Percentiles rank a stretch among this genome's conserved stretches.
Conservation (phyloP, 164 flowering plant species). For the Buxus sempervirens region DNA sequence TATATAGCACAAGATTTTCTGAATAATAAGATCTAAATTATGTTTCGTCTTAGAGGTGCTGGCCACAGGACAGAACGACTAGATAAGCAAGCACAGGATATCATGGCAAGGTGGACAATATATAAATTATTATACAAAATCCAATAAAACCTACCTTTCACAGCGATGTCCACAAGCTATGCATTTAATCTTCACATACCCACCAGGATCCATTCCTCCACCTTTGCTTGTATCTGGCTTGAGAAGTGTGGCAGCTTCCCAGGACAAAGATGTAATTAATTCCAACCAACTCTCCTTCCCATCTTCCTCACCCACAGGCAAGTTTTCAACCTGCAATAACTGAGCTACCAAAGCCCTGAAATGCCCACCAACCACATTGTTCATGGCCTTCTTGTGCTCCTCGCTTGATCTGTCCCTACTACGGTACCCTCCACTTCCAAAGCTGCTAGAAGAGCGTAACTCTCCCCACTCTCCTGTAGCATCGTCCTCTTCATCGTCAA, state of each 20-base stretch:
- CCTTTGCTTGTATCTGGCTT: constrained; percentile 95
- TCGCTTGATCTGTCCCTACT: constrained; percentile 67
- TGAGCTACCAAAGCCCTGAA: constrained; percentile 95
- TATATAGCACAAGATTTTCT: neutral
- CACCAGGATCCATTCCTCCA: constrained; percentile 99
- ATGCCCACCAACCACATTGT: constrained; percentile 91
- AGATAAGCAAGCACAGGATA: too few species aligned
- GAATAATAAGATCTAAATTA: neutral
- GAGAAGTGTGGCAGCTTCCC: constrained; percentile 93
- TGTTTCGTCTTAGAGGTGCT: neutral
- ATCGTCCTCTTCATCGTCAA: constrained; percentile 65
- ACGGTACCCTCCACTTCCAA: constrained; percentile 80
- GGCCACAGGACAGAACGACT: too few species aligned
- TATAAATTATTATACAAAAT: neutral
- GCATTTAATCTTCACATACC: constrained; percentile 96
- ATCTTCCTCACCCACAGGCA: constrained; percentile 56
- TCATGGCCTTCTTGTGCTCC: constrained; percentile 83
- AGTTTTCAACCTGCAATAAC: constrained; percentile 85
- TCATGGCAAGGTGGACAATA: neutral
- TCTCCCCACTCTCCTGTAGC: constrained; percentile 83
- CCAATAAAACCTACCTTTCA: constrained; percentile 55
- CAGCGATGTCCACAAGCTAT: constrained; percentile 76
- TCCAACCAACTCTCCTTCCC: constrained; percentile 82
- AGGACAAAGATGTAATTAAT: constrained; percentile 81
- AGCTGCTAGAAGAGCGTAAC: constrained; percentile 61